Evolutionary conservation across 2,329 filamentous ascomycete species (phyloP), one percentile per base, ranked within the genome.

Genomic region (Trichoderma semiorbis): DNA sequence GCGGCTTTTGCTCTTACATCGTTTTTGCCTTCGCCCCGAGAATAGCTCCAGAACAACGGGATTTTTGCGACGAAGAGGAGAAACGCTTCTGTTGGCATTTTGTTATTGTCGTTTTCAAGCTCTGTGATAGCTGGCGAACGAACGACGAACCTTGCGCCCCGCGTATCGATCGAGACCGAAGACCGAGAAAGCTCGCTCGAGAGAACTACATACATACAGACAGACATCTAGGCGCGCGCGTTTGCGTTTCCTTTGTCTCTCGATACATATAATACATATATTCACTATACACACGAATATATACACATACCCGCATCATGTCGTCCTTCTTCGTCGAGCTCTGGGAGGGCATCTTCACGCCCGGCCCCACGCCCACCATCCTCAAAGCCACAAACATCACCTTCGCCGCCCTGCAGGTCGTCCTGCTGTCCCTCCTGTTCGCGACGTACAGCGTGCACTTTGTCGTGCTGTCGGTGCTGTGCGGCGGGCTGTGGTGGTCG

Each of bases 331-430:
- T 97, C 74, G 86, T 90, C 78, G 89, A 95, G 76, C 91, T 98
- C 73, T 97, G 94, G 92, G 89, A 92, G 79, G 97, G 93, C 79
- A 91, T 98, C 85, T 98, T 98, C 87, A 96, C 92, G 6, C 93
- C 95, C 1, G 96, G 96, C 71, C 90, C 95, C 61, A 98, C 95
- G 1, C 93, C 93, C 16, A 93, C 93, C 62, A 90, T 99, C 74
- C 88, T 98, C 71, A 84, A 95, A 79, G 96, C 96, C 73, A 97
- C 96, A 72, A 98, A 99, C 83, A 90, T 87, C 79, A 91, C 93
- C 73, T 99, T 99, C 81, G 94, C 91, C 74, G 89, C 90, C 55
- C 91, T 99, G 21, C 96, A 98, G 82, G 73, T 92, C 74, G 86
- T 97, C 55, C 90, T 98, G 75, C 82, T 93, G 75, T 81, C 83